phyloP scores from a whole-genome alignment of 2,329 filamentous ascomycete genomes.

The Xylariomycetidae sp. region DNA sequence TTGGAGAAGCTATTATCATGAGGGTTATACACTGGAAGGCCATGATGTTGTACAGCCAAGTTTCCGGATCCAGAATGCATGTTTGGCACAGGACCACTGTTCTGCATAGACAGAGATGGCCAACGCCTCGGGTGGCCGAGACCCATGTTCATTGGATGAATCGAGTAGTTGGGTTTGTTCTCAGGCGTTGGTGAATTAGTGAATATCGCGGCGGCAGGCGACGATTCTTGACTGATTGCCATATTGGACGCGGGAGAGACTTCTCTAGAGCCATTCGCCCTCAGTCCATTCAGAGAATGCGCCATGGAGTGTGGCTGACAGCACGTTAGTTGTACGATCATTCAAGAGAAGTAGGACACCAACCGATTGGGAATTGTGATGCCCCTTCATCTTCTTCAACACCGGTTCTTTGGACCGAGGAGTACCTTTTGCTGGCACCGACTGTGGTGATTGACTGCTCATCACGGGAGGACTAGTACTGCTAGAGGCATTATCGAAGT shows the following conservation, averaged over 20 bases:
- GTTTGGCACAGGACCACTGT: no score
- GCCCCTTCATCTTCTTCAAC: slow-evolving; percentile 23
- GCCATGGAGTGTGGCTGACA: slow-evolving; percentile 46
- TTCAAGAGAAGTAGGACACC: slow-evolving; percentile 7
- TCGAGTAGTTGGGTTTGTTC: slow-evolving; percentile 34
- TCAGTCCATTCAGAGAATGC: slow-evolving; percentile 46
- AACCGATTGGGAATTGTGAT: slow-evolving; percentile 22
- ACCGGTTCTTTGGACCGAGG: slow-evolving; percentile 14
- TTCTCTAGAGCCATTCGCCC: slow-evolving; percentile 45
- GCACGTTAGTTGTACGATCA: slow-evolving; percentile 19
- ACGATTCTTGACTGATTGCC: slow-evolving; percentile 47
- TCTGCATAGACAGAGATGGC: slow-evolving; percentile 29
- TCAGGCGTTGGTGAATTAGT: slow-evolving; percentile 43
- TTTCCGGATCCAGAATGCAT: no score
- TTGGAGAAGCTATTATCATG: slow-evolving; percentile 9
- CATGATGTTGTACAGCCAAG: no score
- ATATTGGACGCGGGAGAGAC: slow-evolving; percentile 50
- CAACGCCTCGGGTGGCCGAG: no score
- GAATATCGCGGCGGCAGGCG: slow-evolving; percentile 41
- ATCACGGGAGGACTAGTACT: slow-evolving; percentile 41
- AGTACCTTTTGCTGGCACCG: no score
- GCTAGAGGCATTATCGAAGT: slow-evolving; percentile 55
- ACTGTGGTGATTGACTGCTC: slow-evolving; percentile 14
- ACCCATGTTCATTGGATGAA: slow-evolving; percentile 21
- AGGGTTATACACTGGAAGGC: slow-evolving; percentile 11